These are phyloP conservation scores for Periconia macrospinosa DNA, from an alignment of 2,329 filamentous ascomycete genomes.

Conservation along the genomic window DNA sequence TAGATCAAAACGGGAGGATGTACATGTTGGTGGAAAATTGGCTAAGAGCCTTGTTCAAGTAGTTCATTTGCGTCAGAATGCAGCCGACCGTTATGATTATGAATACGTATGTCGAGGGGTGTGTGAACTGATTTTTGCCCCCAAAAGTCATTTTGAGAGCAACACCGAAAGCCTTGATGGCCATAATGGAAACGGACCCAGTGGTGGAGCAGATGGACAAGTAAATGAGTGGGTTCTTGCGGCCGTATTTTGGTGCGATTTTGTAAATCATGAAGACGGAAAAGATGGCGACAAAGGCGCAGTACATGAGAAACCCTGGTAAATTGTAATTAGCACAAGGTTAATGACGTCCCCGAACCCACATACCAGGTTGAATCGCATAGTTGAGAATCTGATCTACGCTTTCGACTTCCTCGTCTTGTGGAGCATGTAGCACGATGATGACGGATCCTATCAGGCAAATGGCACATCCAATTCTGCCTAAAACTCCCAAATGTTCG, in stretches of 20 bases:
- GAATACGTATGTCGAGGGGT: conserved; percentile 96
- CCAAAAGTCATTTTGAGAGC: conserved; percentile 92
- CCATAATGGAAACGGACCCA: conserved; percentile 97
- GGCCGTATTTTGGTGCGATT: conserved; percentile 84
- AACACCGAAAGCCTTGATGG: conserved; percentile 97
- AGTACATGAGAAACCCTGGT: conserved; percentile 87
- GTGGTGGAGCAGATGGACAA: conserved; percentile 98
- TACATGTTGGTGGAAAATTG: conserved; percentile 98
- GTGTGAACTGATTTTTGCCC: conserved; percentile 92
- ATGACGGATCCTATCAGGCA: conserved; percentile 96
- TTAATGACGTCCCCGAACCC: conserved; percentile 17
- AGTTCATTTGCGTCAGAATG: conserved; percentile 99
- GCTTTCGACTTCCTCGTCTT: conserved; percentile 86
- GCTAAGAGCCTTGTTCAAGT: conserved; percentile 97
- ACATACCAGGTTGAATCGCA: conserved; percentile 83
- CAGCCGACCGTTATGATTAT: conserved; percentile 90
- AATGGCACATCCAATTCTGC: conserved; percentile 92
- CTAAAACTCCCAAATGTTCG: conserved; percentile 85
- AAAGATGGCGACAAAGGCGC: conserved; percentile 76
- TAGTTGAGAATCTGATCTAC: conserved; percentile 91
- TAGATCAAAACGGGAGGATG: conserved; percentile 32
- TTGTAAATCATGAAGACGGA: conserved; percentile 95
- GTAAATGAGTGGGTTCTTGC: conserved; percentile 93
- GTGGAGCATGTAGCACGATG: conserved; percentile 94
- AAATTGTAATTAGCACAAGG: neutral